A percentile compares a stretch with the other conserved stretches of the same genome.
Evolutionary conservation across 2,329 filamentous ascomycete species (phyloP).

Genomic region (Sporothrix inflata): DNA sequence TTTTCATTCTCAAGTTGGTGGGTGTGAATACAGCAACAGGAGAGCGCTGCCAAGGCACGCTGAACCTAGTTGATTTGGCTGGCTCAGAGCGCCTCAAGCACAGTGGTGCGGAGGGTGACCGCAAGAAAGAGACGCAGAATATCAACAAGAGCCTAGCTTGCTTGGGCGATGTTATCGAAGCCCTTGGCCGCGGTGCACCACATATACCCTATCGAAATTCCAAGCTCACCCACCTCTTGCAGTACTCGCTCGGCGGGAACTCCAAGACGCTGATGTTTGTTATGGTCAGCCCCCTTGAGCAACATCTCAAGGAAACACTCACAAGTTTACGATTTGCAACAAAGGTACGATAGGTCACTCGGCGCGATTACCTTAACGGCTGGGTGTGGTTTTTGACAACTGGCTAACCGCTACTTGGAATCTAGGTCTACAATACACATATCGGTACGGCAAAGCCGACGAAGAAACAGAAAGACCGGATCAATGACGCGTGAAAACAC

Average conservation of each 20-base stretch:
- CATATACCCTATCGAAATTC: constrained; percentile 96
- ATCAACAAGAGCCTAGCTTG: constrained; percentile 96
- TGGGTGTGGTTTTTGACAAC: constrained; percentile 14
- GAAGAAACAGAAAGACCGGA: constrained; percentile 54
- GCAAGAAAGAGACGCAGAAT: constrained; percentile 91
- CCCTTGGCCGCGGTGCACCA: constrained; percentile 78
- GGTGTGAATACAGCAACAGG: constrained; percentile 74
- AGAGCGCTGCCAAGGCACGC: constrained; percentile 85
- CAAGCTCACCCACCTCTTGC: constrained; percentile 92
- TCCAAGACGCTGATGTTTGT: constrained; percentile 99
- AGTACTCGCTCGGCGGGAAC: constrained; percentile 93
- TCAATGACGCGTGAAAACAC: background rate
- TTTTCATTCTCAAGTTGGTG: constrained; percentile 85
- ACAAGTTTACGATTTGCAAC: constrained; percentile 95
- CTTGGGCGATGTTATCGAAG: constrained; percentile 91
- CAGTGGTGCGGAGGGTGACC: constrained; percentile 81
- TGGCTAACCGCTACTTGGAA: background rate
- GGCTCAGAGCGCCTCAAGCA: constrained; percentile 90
- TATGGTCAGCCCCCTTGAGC: constrained; percentile 92
- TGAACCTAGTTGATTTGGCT: constrained; percentile 94
- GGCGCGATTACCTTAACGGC: background rate
- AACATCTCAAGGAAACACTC: constrained; percentile 87
- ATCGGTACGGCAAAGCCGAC: constrained; percentile 85
- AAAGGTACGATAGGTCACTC: constrained; percentile 61
- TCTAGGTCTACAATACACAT: constrained; percentile 80